A percentile compares a stretch with the other conserved stretches of the same genome.
Evolutionary conservation across 352 stramenopile species (phyloP).

Genomic region (Globisporangium cederbergense): DNA sequence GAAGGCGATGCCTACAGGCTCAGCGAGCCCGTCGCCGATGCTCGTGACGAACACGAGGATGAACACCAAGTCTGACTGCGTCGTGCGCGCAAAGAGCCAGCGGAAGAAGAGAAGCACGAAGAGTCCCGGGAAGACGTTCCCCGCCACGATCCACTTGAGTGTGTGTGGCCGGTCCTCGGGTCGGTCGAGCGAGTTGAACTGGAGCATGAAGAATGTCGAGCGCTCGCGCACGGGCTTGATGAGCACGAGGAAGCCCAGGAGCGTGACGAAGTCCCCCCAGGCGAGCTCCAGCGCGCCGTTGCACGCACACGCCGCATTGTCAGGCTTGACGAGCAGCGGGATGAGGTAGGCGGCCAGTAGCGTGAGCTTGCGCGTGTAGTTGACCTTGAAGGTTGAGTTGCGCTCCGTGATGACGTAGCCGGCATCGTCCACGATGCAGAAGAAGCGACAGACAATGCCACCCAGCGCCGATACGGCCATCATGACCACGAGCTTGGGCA

Average conservation of each 20-base stretch:
- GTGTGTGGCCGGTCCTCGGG: slow-evolving; percentile 78
- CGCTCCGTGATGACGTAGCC: slow-evolving; percentile 85
- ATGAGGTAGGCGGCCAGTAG: slow-evolving; percentile 78
- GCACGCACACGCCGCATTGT: slow-evolving; percentile 36
- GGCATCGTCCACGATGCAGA: slow-evolving; percentile 77
- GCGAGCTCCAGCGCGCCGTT: slow-evolving; percentile 60
- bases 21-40: slow-evolving; percentile 52
- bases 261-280: slow-evolving; percentile 81
- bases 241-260: slow-evolving; percentile 76
- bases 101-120: slow-evolving; percentile 87
- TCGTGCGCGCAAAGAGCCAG: slow-evolving; percentile 76
- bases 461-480: slow-evolving; percentile 76
- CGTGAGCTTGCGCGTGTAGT: slow-evolving; percentile 85
- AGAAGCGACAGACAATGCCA: slow-evolving; percentile 77
- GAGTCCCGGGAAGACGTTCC: slow-evolving; percentile 76
- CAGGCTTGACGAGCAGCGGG: slow-evolving; percentile 68
- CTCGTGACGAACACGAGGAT: slow-evolving; percentile 78
- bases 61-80: slow-evolving; percentile 73
- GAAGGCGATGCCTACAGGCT: slow-evolving; percentile 53
- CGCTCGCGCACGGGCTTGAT: slow-evolving; percentile 82
- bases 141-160: slow-evolving; percentile 77
- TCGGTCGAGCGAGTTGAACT: slow-evolving; percentile 86
- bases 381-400: slow-evolving; percentile 83
- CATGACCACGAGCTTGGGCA: slow-evolving; percentile 81
- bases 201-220: slow-evolving; percentile 84